These are phyloP conservation scores for Umbilicus rupestris DNA, from an alignment of 164 flowering plant genomes.

Conservation along the genomic window DNA sequence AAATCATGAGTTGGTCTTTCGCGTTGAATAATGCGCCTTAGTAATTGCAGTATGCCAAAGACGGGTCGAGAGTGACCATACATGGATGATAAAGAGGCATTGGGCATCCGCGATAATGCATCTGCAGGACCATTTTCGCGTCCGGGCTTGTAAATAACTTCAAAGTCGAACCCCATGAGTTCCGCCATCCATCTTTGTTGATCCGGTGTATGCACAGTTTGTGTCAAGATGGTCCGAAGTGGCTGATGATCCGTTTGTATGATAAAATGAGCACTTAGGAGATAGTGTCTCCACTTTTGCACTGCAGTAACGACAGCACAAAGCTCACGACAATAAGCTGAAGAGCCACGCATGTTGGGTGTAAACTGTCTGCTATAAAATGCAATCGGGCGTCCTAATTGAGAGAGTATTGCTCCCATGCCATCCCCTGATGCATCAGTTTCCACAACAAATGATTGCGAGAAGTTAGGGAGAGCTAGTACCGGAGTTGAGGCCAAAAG, in stretches of 20 bases:
- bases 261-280: not conserved
- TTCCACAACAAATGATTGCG: slow-evolving; percentile 1
- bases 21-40: too few relatives aligned
- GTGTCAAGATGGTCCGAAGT: not conserved
- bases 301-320: slow-evolving; percentile 5
- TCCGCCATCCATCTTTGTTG: slow-evolving; percentile 7
- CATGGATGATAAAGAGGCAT: too few relatives aligned
- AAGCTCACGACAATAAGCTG: slow-evolving; percentile 10
- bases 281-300: slow-evolving; percentile 11
- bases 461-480: not conserved
- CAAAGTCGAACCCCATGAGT: slow-evolving; percentile 11
- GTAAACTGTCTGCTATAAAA: slow-evolving; percentile 7
- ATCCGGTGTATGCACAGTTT: not conserved
- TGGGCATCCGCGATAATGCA: slow-evolving; percentile 8
- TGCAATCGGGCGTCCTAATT: slow-evolving; percentile 10
- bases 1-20: too few relatives aligned
- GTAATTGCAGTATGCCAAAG: too few relatives aligned
- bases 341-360: not conserved
- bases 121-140: slow-evolving; percentile 8
- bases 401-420: slow-evolving; percentile 10
- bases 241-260: too few relatives aligned
- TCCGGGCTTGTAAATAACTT: slow-evolving; percentile 2
- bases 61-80: too few relatives aligned
- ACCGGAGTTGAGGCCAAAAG: not conserved
- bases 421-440: slow-evolving; percentile 8